A percentile compares a stretch with the other conserved stretches of the same genome.
Conservation (phyloP, 2,329 filamentous ascomycete species). For the Scopulariopsis brevicaulis region DNA sequence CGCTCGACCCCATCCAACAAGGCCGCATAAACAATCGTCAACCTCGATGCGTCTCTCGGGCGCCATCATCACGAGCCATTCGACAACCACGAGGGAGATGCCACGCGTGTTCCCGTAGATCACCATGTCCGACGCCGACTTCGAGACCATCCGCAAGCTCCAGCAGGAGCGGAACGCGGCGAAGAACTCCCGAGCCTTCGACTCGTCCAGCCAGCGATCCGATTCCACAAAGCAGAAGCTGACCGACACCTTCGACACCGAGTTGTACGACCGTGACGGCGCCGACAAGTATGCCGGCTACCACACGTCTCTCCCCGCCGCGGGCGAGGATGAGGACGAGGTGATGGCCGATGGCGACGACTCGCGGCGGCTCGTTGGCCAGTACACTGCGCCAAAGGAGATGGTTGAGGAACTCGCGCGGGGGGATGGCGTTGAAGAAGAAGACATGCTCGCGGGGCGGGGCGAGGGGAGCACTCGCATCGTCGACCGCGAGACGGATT, state of each 20-base stretch:
- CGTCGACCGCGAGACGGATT: constrained; percentile 86
- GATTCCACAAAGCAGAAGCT: constrained; percentile 88
- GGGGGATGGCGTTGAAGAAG: constrained; percentile 78
- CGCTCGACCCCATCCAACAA: not conserved
- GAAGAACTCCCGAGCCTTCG: constrained; percentile 67
- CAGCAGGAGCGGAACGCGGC: constrained; percentile 87
- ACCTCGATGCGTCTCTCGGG: not conserved
- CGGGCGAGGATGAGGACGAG: constrained; percentile 68
- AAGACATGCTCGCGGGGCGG: constrained; percentile 73
- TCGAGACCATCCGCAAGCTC: constrained; percentile 76
- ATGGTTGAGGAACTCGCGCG: constrained; percentile 92
- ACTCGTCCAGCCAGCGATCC: constrained; percentile 68
- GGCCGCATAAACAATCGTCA: not conserved
- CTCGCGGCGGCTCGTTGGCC: constrained; percentile 72
- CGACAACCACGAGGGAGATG: not conserved
- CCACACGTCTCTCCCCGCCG: constrained; percentile 74
- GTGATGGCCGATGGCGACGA: constrained; percentile 65
- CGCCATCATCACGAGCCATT: not conserved
- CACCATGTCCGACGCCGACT: constrained; percentile 70
- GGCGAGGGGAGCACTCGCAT: constrained; percentile 86
- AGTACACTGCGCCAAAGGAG: constrained; percentile 86
- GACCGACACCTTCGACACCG: constrained; percentile 78
- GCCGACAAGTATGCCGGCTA: constrained; percentile 81
- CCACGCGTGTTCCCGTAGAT: not conserved
- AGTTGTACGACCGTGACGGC: constrained; percentile 72